phyloP scores from a whole-genome alignment of 2,329 filamentous ascomycete species.

The Calonectria pauciramosa region DNA sequence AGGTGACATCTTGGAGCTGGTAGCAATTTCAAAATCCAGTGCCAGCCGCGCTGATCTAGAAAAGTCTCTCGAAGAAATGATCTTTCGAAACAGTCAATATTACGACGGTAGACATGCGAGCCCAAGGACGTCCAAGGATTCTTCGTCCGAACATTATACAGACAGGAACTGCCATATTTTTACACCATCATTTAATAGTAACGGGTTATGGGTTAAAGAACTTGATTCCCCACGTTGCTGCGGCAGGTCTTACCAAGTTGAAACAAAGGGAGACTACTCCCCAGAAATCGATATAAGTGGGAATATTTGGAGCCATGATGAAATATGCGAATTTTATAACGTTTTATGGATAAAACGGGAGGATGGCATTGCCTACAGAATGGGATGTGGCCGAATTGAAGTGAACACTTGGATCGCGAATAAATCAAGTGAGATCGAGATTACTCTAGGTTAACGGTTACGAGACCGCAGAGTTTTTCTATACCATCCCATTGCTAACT shows the following conservation, averaged over 20 bases:
- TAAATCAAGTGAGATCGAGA: background rate
- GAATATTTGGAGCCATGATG: background rate
- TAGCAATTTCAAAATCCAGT: background rate
- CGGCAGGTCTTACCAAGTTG: background rate
- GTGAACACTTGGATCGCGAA: background rate
- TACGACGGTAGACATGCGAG: background rate
- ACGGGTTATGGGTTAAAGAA: background rate
- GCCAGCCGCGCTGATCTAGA: background rate
- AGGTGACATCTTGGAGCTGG: background rate
- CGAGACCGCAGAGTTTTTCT: too few species aligned
- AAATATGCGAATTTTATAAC: background rate
- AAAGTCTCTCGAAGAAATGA: background rate
- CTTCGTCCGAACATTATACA: background rate
- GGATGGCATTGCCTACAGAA: background rate
- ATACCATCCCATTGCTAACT: too few species aligned
- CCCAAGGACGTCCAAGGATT: background rate
- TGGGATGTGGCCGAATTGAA: background rate
- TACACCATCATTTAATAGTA: background rate
- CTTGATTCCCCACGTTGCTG: background rate
- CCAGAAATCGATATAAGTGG: background rate
- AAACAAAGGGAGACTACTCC: background rate
- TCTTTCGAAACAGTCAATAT: background rate
- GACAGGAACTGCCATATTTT: background rate
- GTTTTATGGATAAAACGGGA: background rate
- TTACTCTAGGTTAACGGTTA: background rate